These are phyloP conservation scores for Stenocarpella maydis DNA, from an alignment of 2,329 filamentous ascomycete species.

Conservation along the genomic window DNA sequence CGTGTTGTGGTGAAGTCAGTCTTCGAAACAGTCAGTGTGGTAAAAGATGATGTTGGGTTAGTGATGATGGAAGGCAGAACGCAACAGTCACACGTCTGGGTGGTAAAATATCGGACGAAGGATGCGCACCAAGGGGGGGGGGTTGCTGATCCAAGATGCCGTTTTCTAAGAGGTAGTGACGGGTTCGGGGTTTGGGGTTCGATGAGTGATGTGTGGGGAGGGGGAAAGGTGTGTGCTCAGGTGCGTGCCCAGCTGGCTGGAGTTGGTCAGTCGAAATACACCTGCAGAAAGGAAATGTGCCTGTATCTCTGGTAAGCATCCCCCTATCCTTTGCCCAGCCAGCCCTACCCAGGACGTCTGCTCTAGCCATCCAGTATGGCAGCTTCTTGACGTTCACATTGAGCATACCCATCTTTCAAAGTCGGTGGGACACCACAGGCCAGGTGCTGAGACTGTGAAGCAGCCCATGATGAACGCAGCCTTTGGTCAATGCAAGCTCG, in stretches of 20 bases:
- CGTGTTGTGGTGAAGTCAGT: not conserved
- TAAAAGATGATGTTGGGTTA: slow-evolving; percentile 20
- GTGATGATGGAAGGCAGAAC: not conserved
- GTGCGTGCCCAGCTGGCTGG: not conserved
- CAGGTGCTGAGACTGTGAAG: not conserved
- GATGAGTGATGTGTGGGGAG: not conserved
- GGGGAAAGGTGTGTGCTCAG: not conserved
- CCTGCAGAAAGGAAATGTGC: not conserved
- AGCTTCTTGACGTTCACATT: not conserved
- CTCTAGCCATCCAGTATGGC: not conserved
- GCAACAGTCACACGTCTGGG: not conserved
- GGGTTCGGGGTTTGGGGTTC: too few species aligned
- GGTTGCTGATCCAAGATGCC: not conserved
- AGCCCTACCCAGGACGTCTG: not conserved
- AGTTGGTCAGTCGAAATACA: not conserved
- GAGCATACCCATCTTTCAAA: not conserved
- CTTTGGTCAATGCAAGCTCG: not conserved
- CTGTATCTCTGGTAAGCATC: not conserved
- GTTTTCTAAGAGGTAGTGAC: not conserved
- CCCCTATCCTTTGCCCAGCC: not conserved
- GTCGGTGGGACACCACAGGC: too few species aligned
- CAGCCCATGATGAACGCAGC: too few species aligned
- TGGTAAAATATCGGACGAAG: not conserved
- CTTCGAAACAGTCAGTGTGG: not conserved
- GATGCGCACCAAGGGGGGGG: not conserved